phyloP scores from a whole-genome alignment of 2,329 filamentous ascomycete genomes.

The Claviceps sp. region DNA sequence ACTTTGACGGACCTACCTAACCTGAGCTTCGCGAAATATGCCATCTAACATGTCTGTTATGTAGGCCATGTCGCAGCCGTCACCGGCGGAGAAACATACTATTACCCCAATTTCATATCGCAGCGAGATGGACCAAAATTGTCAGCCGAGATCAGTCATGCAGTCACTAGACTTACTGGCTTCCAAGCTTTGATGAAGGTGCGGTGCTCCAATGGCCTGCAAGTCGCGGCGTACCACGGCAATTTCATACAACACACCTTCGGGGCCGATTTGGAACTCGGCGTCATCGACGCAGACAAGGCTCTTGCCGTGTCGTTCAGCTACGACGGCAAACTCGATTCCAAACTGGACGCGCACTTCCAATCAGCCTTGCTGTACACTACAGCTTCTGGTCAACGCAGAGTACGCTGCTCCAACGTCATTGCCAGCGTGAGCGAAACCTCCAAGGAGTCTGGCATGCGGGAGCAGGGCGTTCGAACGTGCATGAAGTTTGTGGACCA shows the following conservation, averaged over 20 bases:
- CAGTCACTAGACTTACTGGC: conserved; percentile 78
- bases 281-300: conserved; percentile 85
- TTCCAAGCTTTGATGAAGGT: conserved; percentile 98
- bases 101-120: conserved; percentile 91
- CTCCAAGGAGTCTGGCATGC: conserved; percentile 24
- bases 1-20: not conserved
- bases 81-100: conserved; percentile 91
- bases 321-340: conserved; percentile 95
- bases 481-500: conserved; percentile 90
- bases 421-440: conserved; percentile 81
- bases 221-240: conserved; percentile 87
- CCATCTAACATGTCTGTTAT: conserved; percentile 1
- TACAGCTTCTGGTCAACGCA: conserved; percentile 72
- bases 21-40: not conserved
- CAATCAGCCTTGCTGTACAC: conserved; percentile 92
- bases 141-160: conserved; percentile 72
- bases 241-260: conserved; percentile 95
- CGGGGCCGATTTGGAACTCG: conserved; percentile 87
- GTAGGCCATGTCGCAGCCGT: conserved; percentile 69
- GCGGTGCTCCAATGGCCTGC: conserved; percentile 88
- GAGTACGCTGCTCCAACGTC: conserved; percentile 85
- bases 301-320: conserved; percentile 82
- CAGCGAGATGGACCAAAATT: conserved; percentile 76
- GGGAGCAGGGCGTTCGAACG: conserved; percentile 52
- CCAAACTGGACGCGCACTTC: conserved; percentile 94